phyloP scores from a whole-genome alignment of 768 basidiomycete species.

The Tephrocybe sp. region DNA sequence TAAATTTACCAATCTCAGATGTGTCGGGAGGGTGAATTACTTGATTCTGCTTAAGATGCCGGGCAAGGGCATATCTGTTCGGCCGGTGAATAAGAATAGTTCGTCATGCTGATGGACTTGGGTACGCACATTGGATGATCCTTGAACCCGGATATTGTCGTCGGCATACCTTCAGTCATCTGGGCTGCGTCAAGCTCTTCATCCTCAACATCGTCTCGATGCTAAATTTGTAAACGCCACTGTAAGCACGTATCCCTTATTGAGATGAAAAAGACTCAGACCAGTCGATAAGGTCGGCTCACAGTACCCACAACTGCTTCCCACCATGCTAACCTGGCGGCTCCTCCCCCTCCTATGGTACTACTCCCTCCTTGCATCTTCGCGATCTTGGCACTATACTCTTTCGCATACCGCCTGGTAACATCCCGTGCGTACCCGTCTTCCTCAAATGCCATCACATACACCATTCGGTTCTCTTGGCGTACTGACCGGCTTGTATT shows the following conservation, averaged over 20 bases:
- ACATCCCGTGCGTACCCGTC: constrained; percentile 92
- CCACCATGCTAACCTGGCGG: constrained; percentile 86
- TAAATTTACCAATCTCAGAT: constrained; percentile 86
- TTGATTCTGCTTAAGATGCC: constrained; percentile 88
- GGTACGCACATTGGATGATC: constrained; percentile 82
- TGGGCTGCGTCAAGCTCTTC: constrained; percentile 79
- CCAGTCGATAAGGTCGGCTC: constrained; percentile 79
- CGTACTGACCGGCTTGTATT: constrained; percentile 22
- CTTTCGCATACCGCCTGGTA: constrained; percentile 83
- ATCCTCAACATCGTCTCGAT: constrained; percentile 92
- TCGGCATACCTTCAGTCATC: constrained; percentile 91
- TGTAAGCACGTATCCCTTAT: not conserved
- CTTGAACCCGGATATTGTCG: constrained; percentile 88
- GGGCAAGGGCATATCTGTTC: constrained; percentile 74
- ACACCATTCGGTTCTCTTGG: constrained; percentile 82
- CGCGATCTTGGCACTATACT: constrained; percentile 78
- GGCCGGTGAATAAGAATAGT: not conserved
- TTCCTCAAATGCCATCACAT: constrained; percentile 93
- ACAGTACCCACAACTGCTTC: constrained; percentile 60
- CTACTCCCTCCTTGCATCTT: constrained; percentile 69
- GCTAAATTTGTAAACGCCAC: constrained; percentile 42
- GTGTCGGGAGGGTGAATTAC: constrained; percentile 68
- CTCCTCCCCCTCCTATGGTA: constrained; percentile 43
- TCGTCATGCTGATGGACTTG: not conserved
- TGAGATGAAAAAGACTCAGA: constrained; percentile 27